These are phyloP conservation scores for Drechslera avenae DNA, from an alignment of 2,329 filamentous ascomycete genomes.

Conservation along the genomic window DNA sequence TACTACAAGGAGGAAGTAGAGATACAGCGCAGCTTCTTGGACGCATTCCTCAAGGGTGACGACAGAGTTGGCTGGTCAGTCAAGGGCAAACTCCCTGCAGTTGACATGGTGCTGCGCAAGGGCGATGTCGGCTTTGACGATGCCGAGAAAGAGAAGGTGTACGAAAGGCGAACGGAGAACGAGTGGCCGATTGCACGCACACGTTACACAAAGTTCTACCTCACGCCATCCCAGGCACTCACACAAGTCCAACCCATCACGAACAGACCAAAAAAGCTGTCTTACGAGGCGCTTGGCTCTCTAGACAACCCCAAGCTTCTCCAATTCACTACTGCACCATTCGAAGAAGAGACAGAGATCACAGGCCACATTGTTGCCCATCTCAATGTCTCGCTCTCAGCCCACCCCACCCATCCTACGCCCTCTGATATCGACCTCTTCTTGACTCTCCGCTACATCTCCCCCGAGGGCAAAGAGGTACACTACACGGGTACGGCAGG, in stretches of 20 bases:
- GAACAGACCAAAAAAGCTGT: conserved; percentile 51
- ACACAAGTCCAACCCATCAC: conserved; percentile 38
- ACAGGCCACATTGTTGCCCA: conserved; percentile 71
- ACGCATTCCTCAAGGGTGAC: conserved; percentile 72
- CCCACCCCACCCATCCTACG: conserved; percentile 46
- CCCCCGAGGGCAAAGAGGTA: conserved; percentile 60
- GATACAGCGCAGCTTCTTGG: conserved; percentile 69
- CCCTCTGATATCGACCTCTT: conserved; percentile 68
- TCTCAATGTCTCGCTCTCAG: conserved; percentile 63
- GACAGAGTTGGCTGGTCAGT: conserved; percentile 66
- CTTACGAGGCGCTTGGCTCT: conserved; percentile 65
- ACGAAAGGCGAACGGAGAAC: conserved; percentile 60
- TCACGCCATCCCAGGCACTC: conserved; percentile 57
- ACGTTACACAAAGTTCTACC: conserved; percentile 65
- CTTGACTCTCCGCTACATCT: conserved; percentile 64
- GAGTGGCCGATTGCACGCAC: conserved; percentile 73
- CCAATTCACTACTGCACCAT: conserved; percentile 63
- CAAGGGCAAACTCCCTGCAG: conserved; percentile 63
- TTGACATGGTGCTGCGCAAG: conserved; percentile 66
- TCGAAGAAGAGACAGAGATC: conserved; percentile 69
- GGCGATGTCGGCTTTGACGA: conserved; percentile 72
- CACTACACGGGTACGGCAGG: conserved; percentile 70
- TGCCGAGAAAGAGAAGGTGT: conserved; percentile 63
- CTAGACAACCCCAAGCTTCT: conserved; percentile 60
- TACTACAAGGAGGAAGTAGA: conserved; percentile 73